Base-by-base conservation (phyloP, 2,329 filamentous ascomycete genomes). In the Aspergillus sclerotialis region DNA sequence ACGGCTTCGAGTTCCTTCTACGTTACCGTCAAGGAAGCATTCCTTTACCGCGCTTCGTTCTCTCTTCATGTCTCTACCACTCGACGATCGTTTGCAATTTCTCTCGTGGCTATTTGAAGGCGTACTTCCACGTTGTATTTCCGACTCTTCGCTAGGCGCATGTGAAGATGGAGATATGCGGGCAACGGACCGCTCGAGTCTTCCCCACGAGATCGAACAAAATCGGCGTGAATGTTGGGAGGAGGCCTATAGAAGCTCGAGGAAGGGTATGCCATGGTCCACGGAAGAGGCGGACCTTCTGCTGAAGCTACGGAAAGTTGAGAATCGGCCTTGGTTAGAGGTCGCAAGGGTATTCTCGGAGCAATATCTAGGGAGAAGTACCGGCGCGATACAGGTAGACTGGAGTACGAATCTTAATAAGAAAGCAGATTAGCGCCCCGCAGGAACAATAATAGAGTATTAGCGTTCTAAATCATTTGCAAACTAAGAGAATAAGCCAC, bases 1-100 rank as follows among this genome's bases (percentile, higher is more conserved):
- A 33, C 9, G 21, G 21, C 21, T 13, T 33, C 13, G 13, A 33
- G 13, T 16, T 33, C 19, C 19, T 1, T 14, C 21, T 7, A 33
- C 14, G 19, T 26, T 17, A 14, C 31, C 19, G 18, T 7, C 9
- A 15, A 25, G 24, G 13, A 16, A 33, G 15, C 10, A 28, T 27
- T 28, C 32, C 21, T 33, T 27, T 28, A 27, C 32, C n/a, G n/a
- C n/a, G 5, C 26, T 34, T 15, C 16, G 15, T 23, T 29, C 32
- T 28, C 17, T 19, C 24, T 34, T 34, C 32, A 9, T 29, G 26
- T 34, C 32, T 24, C n/a, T 29, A 19, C 25, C 26, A 17, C 25
- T 34, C 23, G 26, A 34, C 5, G 26, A 29, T 19, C 26, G 26
- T 21, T 21, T 29, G 16, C 32, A 28, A 29, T 29, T 29, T 21